Percentiles rank a stretch among this genome's conserved stretches.
phyloP scores from a whole-genome alignment of 2,329 filamentous ascomycete genomes.

The Penicillium sp. region DNA sequence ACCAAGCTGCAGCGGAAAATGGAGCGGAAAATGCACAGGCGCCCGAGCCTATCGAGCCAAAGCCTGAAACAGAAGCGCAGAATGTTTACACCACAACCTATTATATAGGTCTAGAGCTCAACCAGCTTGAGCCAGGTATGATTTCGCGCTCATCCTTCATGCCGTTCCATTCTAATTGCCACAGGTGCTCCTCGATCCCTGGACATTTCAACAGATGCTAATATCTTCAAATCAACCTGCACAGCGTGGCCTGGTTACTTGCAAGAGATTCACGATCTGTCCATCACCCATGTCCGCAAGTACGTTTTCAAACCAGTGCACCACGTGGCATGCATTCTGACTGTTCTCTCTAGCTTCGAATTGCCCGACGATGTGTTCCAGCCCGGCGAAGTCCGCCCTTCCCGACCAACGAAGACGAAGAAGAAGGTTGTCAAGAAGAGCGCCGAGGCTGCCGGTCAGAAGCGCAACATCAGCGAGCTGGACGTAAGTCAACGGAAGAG shows the following conservation, averaged over 20 bases:
- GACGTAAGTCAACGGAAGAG: conserved; percentile 46
- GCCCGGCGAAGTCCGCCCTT: conserved; percentile 73
- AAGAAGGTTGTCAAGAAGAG: conserved; percentile 54
- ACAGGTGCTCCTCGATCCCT: conserved; percentile 53
- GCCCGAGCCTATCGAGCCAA: conserved; percentile 39
- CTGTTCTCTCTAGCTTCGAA: conserved; percentile 68
- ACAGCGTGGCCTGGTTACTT: conserved; percentile 76
- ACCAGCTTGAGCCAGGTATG: conserved; percentile 12
- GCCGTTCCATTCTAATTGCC: conserved; percentile 33
- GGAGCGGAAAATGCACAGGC: conserved; percentile 47
- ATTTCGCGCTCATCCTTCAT: conserved; percentile 3
- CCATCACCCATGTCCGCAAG: conserved; percentile 84
- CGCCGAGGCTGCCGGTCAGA: conserved; percentile 39
- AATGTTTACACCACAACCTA: conserved; percentile 86
- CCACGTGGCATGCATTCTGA: conserved; percentile 19
- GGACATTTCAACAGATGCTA: conserved; percentile 72
- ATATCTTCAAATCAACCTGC: conserved; percentile 84
- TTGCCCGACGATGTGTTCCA: conserved; percentile 89
- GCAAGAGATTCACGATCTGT: conserved; percentile 74
- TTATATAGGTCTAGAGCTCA: background rate
- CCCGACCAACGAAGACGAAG: conserved; percentile 56
- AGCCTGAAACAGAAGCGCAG: conserved; percentile 42
- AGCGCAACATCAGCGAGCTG: conserved; percentile 45
- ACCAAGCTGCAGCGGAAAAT: conserved; percentile 53
- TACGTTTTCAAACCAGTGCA: conserved; percentile 54